Evolutionary conservation across 305 asterid genomes (phyloP).

Genomic region (Fraxinus greggii): DNA sequence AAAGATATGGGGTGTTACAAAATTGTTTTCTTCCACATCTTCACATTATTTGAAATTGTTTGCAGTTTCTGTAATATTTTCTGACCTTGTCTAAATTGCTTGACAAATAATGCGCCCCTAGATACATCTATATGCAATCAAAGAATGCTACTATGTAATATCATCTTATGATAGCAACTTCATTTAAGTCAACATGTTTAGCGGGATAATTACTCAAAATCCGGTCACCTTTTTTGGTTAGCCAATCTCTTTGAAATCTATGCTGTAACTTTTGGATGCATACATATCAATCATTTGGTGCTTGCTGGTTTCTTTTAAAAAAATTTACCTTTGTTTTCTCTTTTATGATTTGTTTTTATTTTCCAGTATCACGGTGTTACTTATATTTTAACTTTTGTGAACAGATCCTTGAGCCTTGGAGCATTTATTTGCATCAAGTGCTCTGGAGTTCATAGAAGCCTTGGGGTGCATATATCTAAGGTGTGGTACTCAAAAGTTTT

Average conservation of each 20-base stretch:
- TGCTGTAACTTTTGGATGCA: background rate
- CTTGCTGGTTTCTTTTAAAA: background rate
- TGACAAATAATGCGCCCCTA: background rate
- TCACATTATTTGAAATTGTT: background rate
- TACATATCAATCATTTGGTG: background rate
- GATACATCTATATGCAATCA: background rate
- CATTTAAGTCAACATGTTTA: background rate
- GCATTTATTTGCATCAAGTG: slow-evolving; percentile 85
- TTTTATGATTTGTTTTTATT: background rate
- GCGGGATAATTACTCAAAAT: background rate
- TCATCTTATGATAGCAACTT: background rate
- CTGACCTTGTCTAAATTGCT: background rate
- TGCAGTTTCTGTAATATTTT: background rate
- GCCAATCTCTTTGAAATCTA: background rate
- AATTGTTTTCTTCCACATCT: background rate
- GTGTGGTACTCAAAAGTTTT: slow-evolving; percentile 29
- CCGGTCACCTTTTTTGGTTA: background rate
- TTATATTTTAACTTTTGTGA: slow-evolving; percentile 22
- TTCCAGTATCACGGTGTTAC: background rate
- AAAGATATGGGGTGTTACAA: background rate
- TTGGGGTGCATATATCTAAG: slow-evolving; percentile 88
- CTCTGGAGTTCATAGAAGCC: slow-evolving; percentile 90
- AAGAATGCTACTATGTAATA: background rate
- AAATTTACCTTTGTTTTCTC: background rate
- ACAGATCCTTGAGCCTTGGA: slow-evolving; percentile 74